These are phyloP conservation scores for Heterobasidion occidentale DNA, from an alignment of 1,284 basidiomycete species.

Conservation along the genomic window DNA sequence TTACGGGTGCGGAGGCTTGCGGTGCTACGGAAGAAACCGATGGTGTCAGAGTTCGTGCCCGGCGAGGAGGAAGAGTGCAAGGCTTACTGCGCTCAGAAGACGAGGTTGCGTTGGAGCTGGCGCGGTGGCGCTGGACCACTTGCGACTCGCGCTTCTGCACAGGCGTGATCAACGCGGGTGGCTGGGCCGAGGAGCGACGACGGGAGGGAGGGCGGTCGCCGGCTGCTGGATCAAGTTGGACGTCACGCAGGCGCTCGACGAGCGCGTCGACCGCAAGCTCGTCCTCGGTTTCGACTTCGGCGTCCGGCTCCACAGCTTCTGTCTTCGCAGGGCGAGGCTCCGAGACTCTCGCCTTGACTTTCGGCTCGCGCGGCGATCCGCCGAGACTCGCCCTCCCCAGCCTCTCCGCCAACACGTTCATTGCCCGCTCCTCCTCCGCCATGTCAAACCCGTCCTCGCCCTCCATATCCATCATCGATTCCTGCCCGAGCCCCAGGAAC, in stretches of 20 bases:
- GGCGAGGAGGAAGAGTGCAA: neutral
- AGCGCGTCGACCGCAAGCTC: constrained; percentile 5
- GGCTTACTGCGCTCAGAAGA: constrained; percentile 3
- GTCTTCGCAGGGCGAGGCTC: neutral
- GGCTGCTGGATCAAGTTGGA: constrained; percentile 3
- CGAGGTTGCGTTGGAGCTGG: neutral
- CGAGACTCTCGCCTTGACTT: neutral
- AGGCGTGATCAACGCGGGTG: neutral
- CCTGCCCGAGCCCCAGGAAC: constrained; percentile 29
- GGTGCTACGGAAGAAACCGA: neutral
- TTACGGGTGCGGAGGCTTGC: constrained; percentile 2
- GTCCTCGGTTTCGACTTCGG: constrained; percentile 3
- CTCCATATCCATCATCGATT: constrained; percentile 12
- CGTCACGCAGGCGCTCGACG: constrained; percentile 12
- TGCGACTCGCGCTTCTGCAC: neutral
- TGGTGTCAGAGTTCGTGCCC: neutral
- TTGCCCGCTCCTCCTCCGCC: constrained; percentile 8
- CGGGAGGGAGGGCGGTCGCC: neutral
- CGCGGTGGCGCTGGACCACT: neutral
- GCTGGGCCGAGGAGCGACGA: neutral
- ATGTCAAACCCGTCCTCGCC: constrained; percentile 15
- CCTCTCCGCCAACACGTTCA: constrained; percentile 2
- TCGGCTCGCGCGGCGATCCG: neutral
- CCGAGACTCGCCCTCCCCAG: neutral
- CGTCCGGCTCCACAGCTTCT: neutral